phyloP scores from a whole-genome alignment of 2,329 filamentous ascomycete genomes.

The Basipetospora chlamydospora region DNA sequence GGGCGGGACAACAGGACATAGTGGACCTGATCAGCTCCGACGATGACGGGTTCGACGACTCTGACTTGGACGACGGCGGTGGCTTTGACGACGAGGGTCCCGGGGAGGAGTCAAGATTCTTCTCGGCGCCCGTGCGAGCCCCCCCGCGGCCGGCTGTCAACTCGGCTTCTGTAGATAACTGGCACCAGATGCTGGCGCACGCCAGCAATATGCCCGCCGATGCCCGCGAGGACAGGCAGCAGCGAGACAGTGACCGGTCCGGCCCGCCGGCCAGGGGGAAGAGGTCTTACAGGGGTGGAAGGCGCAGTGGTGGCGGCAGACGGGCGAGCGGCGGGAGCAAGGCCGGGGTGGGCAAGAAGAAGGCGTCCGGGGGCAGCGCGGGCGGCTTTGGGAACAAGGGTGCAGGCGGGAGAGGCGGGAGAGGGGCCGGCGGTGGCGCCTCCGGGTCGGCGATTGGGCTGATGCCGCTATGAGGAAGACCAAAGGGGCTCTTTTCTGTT shows the following conservation, averaged over 20 bases:
- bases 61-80: conserved; percentile 20
- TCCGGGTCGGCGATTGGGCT: conserved; percentile 19
- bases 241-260: conserved; percentile 14
- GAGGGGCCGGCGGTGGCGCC: not conserved
- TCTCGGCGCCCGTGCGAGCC: conserved; percentile 21
- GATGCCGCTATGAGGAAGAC: conserved; percentile 19
- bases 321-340: conserved; percentile 16
- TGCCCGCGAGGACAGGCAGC: conserved; percentile 13
- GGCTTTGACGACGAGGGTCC: conserved; percentile 16
- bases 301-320: conserved; percentile 9
- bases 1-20: conserved; percentile 22
- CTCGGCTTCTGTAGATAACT: conserved; percentile 13
- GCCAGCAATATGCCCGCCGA: not conserved
- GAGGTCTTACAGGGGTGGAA: conserved; percentile 4
- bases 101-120: conserved; percentile 33
- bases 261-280: conserved; percentile 12
- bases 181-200: conserved; percentile 14
- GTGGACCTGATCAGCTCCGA: conserved; percentile 41
- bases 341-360: not conserved
- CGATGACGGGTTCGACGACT: conserved; percentile 15
- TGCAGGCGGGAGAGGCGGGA: conserved; percentile 8
- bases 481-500: not conserved
- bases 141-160: conserved; percentile 19
- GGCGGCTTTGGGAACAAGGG: conserved; percentile 16
- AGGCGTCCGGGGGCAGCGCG: not conserved